Conservation (phyloP, 352 stramenopile species). For the Pythium sukuiense region DNA sequence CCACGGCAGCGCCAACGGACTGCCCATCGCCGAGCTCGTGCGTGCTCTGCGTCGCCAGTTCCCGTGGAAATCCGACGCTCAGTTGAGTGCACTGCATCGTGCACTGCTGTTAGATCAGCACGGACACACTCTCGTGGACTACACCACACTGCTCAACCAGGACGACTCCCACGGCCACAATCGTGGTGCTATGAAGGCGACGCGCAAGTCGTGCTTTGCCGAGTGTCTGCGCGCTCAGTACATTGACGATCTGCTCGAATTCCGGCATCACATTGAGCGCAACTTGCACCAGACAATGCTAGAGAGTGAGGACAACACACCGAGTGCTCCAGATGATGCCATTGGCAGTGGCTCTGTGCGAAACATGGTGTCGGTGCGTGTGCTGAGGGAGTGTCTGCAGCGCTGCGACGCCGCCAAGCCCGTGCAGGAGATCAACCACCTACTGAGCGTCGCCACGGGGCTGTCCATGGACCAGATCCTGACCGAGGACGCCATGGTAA, state of each 20-base stretch:
- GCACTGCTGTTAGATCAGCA: constrained; percentile 46
- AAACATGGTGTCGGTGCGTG: constrained; percentile 48
- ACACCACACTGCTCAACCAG: constrained; percentile 37
- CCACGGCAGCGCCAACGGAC: constrained; percentile 6
- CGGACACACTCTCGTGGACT: constrained; percentile 42
- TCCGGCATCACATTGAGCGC: constrained; percentile 41
- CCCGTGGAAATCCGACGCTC: constrained; percentile 58
- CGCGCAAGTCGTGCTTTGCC: constrained; percentile 29
- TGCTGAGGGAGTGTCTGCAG: constrained; percentile 45
- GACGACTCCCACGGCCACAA: constrained; percentile 14
- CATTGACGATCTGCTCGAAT: constrained; percentile 61
- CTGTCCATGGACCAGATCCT: constrained; percentile 53
- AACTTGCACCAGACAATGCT: constrained; percentile 32
- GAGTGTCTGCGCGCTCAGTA: constrained; percentile 58
- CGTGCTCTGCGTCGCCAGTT: constrained; percentile 47
- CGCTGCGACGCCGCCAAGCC: constrained; percentile 50
- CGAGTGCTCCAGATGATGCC: not conserved
- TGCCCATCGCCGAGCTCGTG: constrained; percentile 49
- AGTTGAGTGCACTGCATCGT: constrained; percentile 44
- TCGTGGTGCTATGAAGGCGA: not conserved
- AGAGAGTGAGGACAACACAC: not conserved
- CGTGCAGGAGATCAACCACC: constrained; percentile 47
- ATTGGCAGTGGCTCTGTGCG: not conserved
- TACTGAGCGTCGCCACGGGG: constrained; percentile 36
- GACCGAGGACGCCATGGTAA: constrained; percentile 57